A percentile compares a stretch with the other conserved stretches of the same genome.
phyloP scores from a whole-genome alignment of 2,329 filamentous ascomycete genomes.

The Alternaria sp. region DNA sequence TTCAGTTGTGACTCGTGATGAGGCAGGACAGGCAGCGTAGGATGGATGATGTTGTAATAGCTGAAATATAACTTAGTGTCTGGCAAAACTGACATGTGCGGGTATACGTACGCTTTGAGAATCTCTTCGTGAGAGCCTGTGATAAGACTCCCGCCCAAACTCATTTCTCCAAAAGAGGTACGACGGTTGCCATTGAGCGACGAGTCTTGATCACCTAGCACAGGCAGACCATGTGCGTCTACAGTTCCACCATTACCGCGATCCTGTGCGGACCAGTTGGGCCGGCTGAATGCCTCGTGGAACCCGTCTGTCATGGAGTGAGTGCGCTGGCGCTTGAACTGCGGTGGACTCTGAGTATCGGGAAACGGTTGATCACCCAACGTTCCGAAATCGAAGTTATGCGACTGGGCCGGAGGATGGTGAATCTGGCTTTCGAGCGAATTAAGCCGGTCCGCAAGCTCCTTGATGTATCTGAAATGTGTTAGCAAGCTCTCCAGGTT shows the following conservation, averaged over 20 bases:
- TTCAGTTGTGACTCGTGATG: slow-evolving; percentile 41
- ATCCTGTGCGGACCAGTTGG: slow-evolving; percentile 44
- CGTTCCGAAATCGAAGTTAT: slow-evolving; percentile 39
- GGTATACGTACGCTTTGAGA: slow-evolving; percentile 42
- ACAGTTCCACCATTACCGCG: slow-evolving; percentile 38
- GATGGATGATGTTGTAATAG: slow-evolving; percentile 47
- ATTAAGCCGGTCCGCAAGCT: slow-evolving; percentile 48
- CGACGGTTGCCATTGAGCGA: slow-evolving; percentile 42
- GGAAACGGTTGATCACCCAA: slow-evolving; percentile 39
- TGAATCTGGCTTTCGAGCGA: slow-evolving; percentile 48
- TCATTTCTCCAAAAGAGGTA: slow-evolving; percentile 44
- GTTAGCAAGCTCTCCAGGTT: slow-evolving; percentile 13
- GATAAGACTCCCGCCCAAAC: slow-evolving; percentile 41
- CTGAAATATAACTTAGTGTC: slow-evolving; percentile 28
- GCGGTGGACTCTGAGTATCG: slow-evolving; percentile 38
- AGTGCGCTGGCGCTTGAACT: slow-evolving; percentile 46
- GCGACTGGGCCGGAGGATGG: slow-evolving; percentile 30
- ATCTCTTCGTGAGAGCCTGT: slow-evolving; percentile 43
- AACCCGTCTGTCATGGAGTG: slow-evolving; percentile 48
- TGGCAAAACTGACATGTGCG: neutral
- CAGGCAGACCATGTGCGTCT: slow-evolving; percentile 23
- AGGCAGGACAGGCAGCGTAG: slow-evolving; percentile 42
- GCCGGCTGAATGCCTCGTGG: slow-evolving; percentile 39
- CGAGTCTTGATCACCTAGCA: slow-evolving; percentile 38
- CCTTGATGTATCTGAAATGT: slow-evolving; percentile 47